These are phyloP conservation scores for Solanum piurae DNA, from an alignment of 257 asterid genomes.

Conservation along the genomic window DNA sequence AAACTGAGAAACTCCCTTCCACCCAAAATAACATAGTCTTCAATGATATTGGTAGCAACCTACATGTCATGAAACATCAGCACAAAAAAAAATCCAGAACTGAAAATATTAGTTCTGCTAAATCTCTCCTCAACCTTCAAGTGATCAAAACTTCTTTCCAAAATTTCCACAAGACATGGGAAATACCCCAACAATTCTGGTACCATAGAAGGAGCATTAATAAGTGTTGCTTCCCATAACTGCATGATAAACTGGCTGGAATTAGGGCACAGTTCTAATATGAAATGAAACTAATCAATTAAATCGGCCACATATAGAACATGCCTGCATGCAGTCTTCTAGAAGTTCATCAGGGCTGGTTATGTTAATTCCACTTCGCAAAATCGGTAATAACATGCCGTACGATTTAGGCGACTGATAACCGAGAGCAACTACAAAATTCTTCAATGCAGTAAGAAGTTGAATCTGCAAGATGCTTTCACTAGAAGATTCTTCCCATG, in stretches of 20 bases:
- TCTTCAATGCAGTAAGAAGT: constrained; percentile 86
- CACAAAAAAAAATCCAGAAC: background rate
- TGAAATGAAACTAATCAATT: background rate
- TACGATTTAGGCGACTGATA: constrained; percentile 74
- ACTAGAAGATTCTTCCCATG: constrained; percentile 94
- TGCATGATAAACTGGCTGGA: constrained; percentile 19
- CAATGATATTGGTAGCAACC: constrained; percentile 83
- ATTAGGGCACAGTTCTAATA: background rate
- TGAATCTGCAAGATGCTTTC: constrained; percentile 98
- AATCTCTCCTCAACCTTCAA: constrained; percentile 40
- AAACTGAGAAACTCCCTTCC: constrained; percentile 65
- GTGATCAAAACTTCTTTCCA: constrained; percentile 85
- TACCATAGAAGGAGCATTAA: constrained; percentile 78
- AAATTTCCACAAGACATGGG: constrained; percentile 77
- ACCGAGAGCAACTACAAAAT: constrained; percentile 83
- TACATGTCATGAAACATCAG: constrained; percentile 23
- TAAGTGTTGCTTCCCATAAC: constrained; percentile 95
- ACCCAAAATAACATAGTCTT: constrained; percentile 81
- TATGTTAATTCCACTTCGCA: constrained; percentile 48
- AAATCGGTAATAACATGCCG: constrained; percentile 74
- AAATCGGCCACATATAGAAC: constrained; percentile 5
- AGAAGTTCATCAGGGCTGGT: constrained; percentile 93
- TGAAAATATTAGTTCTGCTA: background rate
- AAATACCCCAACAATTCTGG: constrained; percentile 76
- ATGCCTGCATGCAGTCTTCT: constrained; percentile 92